These are phyloP conservation scores for Phytopythium montanum DNA, from an alignment of 352 stramenopile species.

Conservation along the genomic window DNA sequence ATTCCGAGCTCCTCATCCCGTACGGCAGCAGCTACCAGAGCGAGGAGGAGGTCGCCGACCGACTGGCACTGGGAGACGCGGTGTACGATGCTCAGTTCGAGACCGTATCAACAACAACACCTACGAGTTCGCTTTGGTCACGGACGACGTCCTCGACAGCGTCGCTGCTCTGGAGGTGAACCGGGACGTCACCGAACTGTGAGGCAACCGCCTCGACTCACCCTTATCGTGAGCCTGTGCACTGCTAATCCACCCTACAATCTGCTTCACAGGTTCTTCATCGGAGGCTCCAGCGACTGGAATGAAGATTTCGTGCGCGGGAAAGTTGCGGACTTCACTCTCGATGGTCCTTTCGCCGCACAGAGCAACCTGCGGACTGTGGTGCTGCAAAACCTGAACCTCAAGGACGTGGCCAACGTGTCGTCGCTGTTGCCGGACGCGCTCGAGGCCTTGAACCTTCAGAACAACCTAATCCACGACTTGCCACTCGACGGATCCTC, in stretches of 20 bases:
- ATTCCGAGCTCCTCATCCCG: slow-evolving; percentile 15
- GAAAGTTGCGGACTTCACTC: slow-evolving; percentile 16
- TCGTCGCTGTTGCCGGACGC: neutral
- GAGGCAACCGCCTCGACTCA: slow-evolving; percentile 1
- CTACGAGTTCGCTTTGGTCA: slow-evolving; percentile 19
- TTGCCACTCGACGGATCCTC: neutral
- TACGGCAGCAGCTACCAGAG: slow-evolving; percentile 24
- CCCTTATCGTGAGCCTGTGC: no score
- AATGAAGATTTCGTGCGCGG: slow-evolving; percentile 8
- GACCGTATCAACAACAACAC: slow-evolving; percentile 17
- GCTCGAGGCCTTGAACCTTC: neutral
- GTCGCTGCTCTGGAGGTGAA: slow-evolving; percentile 13
- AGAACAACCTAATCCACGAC: neutral
- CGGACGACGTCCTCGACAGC: slow-evolving; percentile 21
- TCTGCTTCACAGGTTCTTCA: no score
- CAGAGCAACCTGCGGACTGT: slow-evolving; percentile 13
- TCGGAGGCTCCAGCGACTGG: no score
- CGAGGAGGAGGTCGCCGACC: slow-evolving; percentile 16
- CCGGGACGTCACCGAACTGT: slow-evolving; percentile 2
- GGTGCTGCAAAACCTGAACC: slow-evolving; percentile 15
- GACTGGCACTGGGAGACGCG: slow-evolving; percentile 5
- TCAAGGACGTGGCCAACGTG: slow-evolving; percentile 2
- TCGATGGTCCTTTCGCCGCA: slow-evolving; percentile 13
- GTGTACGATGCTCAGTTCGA: slow-evolving; percentile 9
- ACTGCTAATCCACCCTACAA: no score